A percentile compares a stretch with the other conserved stretches of the same genome.
phyloP scores from a whole-genome alignment of 345 rosid species.

The Acer yangbiense region DNA sequence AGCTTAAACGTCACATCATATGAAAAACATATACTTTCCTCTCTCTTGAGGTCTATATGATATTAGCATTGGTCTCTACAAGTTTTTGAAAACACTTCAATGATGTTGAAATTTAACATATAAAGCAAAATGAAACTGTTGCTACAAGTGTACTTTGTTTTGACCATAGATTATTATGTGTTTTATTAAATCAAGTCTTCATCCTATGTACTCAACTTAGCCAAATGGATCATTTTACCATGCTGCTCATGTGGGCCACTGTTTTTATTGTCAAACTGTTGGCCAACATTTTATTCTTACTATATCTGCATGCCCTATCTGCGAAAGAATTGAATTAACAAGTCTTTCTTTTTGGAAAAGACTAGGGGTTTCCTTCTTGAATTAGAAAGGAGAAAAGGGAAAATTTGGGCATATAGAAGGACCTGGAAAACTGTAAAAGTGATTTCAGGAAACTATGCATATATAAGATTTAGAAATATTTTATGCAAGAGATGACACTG shows the following conservation, averaged over 20 bases:
- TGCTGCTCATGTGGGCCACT: background rate
- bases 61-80: background rate
- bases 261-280: background rate
- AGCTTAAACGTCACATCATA: background rate
- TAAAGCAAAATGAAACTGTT: background rate
- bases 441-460: background rate
- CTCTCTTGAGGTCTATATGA: constrained; percentile 9
- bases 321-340: background rate
- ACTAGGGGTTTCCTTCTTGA: constrained; percentile 7
- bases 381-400: background rate
- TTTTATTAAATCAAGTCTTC: background rate
- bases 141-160: background rate
- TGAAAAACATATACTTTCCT: background rate
- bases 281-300: background rate
- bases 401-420: background rate
- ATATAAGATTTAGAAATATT: background rate
- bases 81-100: background rate
- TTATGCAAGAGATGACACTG: background rate
- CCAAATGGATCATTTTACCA: background rate
- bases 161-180: background rate
- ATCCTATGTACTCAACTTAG: background rate
- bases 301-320: background rate
- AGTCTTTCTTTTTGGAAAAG: background rate
- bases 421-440: background rate
- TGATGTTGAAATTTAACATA: background rate